phyloP scores from a whole-genome alignment of 2,329 filamentous ascomycete genomes.

The Fusarium armeniacum region DNA sequence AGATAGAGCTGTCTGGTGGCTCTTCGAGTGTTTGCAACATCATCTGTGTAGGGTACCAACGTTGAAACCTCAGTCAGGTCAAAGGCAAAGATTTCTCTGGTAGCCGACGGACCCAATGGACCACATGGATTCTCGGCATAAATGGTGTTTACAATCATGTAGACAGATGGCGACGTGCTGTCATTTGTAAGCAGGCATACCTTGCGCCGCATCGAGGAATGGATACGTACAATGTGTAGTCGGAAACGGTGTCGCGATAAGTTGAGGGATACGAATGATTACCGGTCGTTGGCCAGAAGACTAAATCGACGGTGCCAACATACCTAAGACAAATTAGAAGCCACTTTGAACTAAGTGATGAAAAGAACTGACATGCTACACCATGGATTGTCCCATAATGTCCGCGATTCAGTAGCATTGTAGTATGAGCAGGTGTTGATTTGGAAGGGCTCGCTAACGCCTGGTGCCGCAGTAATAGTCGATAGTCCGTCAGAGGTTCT shows the following conservation, averaged over 20 bases:
- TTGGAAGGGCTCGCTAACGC: background rate
- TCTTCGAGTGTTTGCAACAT: background rate
- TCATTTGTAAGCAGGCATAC: background rate
- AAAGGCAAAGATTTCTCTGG: background rate
- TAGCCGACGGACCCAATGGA: background rate
- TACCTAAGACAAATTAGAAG: background rate
- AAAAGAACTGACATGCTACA: background rate
- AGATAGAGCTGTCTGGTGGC: background rate
- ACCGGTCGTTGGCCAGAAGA: conserved; percentile 6
- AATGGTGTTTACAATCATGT: conserved; percentile 4
- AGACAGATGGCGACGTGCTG: conserved; percentile 1
- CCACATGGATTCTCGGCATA: background rate
- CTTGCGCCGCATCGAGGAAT: no score
- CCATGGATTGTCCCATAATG: conserved; percentile 2
- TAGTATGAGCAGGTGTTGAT: conserved; percentile 4
- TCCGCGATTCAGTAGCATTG: background rate
- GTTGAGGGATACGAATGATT: conserved; percentile 7
- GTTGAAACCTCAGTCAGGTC: conserved; percentile 3
- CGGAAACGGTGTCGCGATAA: background rate
- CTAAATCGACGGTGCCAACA: background rate
- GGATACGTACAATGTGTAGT: conserved; percentile 4
- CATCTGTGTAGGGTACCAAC: conserved; percentile 3
- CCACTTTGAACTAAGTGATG: no score
- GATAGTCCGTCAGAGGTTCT: background rate
- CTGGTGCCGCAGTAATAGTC: background rate